phyloP scores from a whole-genome alignment of 805 yeast genomes.

The Groenewaldozyma tartarivorans region DNA sequence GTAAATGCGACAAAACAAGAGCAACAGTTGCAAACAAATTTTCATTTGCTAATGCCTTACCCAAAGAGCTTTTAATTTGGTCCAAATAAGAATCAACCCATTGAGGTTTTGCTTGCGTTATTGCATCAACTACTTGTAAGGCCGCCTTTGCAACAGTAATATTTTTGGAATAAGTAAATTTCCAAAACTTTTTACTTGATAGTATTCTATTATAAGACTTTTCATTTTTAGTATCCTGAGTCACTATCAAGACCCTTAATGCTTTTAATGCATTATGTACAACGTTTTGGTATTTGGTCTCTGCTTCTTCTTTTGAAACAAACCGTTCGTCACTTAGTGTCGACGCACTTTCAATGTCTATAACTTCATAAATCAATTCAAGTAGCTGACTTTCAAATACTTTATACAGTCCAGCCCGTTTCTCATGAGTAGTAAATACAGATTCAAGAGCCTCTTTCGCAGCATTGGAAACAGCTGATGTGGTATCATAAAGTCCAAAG shows the following conservation, averaged over 20 bases:
- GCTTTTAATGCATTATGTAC: constrained; percentile 41
- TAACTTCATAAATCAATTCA: constrained; percentile 41
- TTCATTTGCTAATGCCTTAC: no score
- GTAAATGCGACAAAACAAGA: no score
- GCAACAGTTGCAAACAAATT: no score
- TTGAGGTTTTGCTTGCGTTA: constrained; percentile 18
- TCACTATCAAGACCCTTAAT: constrained; percentile 25
- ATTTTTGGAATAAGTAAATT: constrained; percentile 31
- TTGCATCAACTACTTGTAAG: constrained; percentile 29
- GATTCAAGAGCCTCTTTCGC: constrained; percentile 38
- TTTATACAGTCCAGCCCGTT: constrained; percentile 50
- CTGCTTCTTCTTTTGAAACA: constrained; percentile 55
- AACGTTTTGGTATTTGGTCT: constrained; percentile 52
- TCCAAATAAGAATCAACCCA: constrained; percentile 6
- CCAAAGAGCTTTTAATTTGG: constrained; percentile 1
- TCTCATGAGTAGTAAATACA: constrained; percentile 49
- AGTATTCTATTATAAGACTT: constrained; percentile 28
- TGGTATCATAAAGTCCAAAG: constrained; percentile 62
- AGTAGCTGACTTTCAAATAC: constrained; percentile 49
- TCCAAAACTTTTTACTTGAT: constrained; percentile 37
- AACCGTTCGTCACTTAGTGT: constrained; percentile 70
- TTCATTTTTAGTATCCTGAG: neutral
- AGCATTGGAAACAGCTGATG: constrained; percentile 45
- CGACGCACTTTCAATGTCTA: constrained; percentile 48
- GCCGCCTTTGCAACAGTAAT: constrained; percentile 35